Evolutionary conservation across 345 rosid species (phyloP), one percentile per base, ranked within the genome.

Genomic region (Populus nigra): DNA sequence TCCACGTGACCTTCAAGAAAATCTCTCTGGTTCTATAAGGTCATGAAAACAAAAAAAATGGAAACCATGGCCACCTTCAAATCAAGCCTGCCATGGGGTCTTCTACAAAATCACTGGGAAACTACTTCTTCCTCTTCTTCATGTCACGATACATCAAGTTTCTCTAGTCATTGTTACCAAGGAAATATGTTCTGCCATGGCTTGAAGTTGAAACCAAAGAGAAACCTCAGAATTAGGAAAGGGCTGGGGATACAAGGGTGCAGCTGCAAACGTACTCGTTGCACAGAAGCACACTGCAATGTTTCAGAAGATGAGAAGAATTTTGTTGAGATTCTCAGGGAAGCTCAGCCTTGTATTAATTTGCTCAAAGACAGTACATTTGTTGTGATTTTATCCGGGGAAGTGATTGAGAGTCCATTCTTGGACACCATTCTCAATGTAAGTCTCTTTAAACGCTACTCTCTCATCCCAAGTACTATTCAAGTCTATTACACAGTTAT

Each of bases 331-430:
- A 71, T 59, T 3, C 43, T 85, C 27, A 74, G 84, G 75, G 85
- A 84, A 76, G 80, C 83, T 59, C 88, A 87, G 75, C 80, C 87
- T 27, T 74, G 73, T 70, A 53, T 87, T n/a, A 41, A 68, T 63
- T 49, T 79, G 55, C 83, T 83, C 75, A 72, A 80, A 47, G 87
- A 83, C 18, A 62, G 78, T 50, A 85, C 79, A 49, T 83, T 85
- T 81, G 85, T 87, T 27, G 73, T 87, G 17, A 27, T 80, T 11
- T 5, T 87, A 29, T 87, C 88, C 57, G 69, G 82, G 1, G 82
- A 83, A 27, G 62, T 85, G 36, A 71, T 77, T 23, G 81, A 69
- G 17, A 31, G 63, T 18, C 77, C 84, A 1, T 68, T 8, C 71
- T 45, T 81, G 33, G 76, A 84, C 55, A 2, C 74, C 49, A 35